These are phyloP conservation scores for Evernia prunastri DNA, from an alignment of 495 filamentous ascomycete species.

Conservation along the genomic window DNA sequence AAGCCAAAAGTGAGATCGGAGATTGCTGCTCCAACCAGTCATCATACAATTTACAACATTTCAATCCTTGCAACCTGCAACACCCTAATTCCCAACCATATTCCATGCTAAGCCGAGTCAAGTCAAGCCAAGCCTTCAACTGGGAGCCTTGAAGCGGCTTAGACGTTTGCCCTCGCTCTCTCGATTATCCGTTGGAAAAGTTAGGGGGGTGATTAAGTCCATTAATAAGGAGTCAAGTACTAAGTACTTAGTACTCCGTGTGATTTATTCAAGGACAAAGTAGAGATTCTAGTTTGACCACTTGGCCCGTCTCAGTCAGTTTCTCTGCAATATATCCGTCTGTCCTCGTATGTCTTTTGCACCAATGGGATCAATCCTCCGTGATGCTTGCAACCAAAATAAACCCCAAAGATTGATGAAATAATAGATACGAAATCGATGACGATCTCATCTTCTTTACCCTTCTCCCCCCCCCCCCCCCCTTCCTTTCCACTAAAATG, in stretches of 20 bases:
- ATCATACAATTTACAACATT: background rate
- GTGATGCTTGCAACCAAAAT: background rate
- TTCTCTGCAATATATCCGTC: background rate
- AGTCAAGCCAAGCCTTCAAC: too few species aligned
- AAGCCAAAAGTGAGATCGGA: conserved; percentile 17
- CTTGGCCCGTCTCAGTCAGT: background rate
- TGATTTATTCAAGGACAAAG: too few species aligned
- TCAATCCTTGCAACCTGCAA: background rate
- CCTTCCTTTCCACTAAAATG: too few species aligned
- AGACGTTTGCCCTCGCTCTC: conserved; percentile 2
- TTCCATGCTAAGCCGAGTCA: background rate
- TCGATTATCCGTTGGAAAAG: conserved; percentile 8
- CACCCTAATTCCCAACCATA: background rate
- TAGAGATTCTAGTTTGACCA: background rate
- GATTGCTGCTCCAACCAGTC: conserved; percentile 18
- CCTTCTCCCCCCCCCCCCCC: too few species aligned
- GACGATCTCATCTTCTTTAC: conserved; percentile 7
- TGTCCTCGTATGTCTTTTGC: background rate
- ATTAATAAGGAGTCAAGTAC: too few species aligned
- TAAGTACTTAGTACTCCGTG: too few species aligned
- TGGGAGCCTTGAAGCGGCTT: conserved; percentile 18
- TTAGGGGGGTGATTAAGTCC: too few species aligned
- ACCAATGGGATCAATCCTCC: conserved; percentile 11
- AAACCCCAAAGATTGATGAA: background rate
- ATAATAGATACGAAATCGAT: too few species aligned